Evolutionary conservation across 202 grass and related monocot genomes (phyloP), one percentile per base, ranked within the genome.

Genomic region (Elaeis oleifera): DNA sequence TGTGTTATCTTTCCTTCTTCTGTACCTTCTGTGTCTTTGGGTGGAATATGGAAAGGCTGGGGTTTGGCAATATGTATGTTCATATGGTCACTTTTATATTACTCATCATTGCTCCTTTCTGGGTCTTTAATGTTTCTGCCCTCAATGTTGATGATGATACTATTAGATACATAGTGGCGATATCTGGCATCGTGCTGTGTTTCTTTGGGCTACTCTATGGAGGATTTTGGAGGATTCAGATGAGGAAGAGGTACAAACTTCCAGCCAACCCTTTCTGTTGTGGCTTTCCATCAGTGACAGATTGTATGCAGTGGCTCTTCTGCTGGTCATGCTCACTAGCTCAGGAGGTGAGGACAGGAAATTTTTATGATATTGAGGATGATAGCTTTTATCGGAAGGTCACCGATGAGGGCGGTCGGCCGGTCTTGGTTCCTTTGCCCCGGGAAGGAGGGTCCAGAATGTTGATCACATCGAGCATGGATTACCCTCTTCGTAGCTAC

Each of bases 21-120:
- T 99, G 82, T 74, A 92, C 88, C 0, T 81, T 86, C 75, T 99
- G 94, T 53, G 85, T 99, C 5, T 92, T 92, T 64, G 88, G 94
- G n/a, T 99, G 94, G 94, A 99, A 92, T 74, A 82, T 92, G 82
- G 94, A 99, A 79, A 76, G 94, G 48, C 88, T 99, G 18, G 94
- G 94, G 19, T 77, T 99, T 63, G 94, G 94, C 23, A 99, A 99
- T 80, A 99, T 92, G 94, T 99, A 92, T 63, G 88, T 99, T 54
- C 94, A 99, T 70, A 74, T 90, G 56, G 79, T 64, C 69, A 99
- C 94, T 68, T 99, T 99, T 65, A 31, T 67, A 7, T 63, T 99
- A 0, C 80, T 99, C 21, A 74, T 58, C 44, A 21, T 86, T 1
- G 88, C 82, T n/a, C 94, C 94, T 2, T 73, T 92, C 24, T 56